Base-by-base conservation (phyloP, 2,329 filamentous ascomycete genomes). In the Fusarium staphyleae region DNA sequence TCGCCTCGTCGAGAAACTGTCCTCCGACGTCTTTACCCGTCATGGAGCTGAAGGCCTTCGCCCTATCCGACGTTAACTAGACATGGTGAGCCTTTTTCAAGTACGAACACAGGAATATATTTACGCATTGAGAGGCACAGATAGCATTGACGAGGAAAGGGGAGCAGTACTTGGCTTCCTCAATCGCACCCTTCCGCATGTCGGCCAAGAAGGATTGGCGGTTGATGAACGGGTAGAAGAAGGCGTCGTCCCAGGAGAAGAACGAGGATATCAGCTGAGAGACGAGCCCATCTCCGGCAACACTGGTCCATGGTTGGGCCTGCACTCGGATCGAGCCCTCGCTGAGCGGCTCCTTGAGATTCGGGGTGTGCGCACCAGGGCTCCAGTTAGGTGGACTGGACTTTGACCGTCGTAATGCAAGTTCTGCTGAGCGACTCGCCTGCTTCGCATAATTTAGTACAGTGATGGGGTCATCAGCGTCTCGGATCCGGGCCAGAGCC, bases 71-170 rank as follows among this genome's bases (percentile, higher is more conserved):
- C 3, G 62, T 70, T 34, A 47, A 59, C 62, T 62, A 49, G 12
- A 12, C 13, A 16, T 14, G 2, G 16, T 14, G 4, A 34, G 29
- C 11, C n/a, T 10, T 12, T 15, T 8, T 30, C 28, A 4, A 12
- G 12, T 19, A 19, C 4, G 4, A 3, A 4, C 5, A 9, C 12
- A n/a, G 11, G 4, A 9, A 9, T 7, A 18, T 10, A 41, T 66
- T 56, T 45, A 71, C 70, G 45, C 59, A 66, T 57, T 68, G 64
- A n/a, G 63, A 41, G 15, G 69, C 68, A 39, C 70, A 72, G 10
- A 72, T 66, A 19, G 68, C 62, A 43, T 71, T 71, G 35, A 72
- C 69, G 4, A 72, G 64, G 48, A 71, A 66, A 3, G 68, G 65
- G 3, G 69, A 68, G 48, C 69, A 72, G 43, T 63, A 71, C 43